These are phyloP conservation scores for Exophiala sp. DNA, from an alignment of 2,329 filamentous ascomycete genomes.

Conservation along the genomic window DNA sequence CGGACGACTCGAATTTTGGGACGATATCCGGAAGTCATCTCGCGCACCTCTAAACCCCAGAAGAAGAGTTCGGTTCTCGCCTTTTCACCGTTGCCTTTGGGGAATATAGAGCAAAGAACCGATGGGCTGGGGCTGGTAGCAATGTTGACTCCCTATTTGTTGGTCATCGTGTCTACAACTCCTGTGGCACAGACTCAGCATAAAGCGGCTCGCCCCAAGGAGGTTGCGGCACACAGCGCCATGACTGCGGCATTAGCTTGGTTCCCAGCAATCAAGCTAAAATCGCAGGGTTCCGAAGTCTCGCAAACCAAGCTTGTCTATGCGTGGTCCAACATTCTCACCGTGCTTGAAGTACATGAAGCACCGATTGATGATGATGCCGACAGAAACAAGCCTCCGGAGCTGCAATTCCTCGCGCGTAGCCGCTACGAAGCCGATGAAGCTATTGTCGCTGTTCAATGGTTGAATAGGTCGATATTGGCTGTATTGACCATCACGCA, in stretches of 20 bases:
- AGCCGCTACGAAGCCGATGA: constrained; percentile 92
- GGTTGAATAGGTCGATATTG: constrained; percentile 89
- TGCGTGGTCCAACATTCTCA: constrained; percentile 98
- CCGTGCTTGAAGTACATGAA: constrained; percentile 81
- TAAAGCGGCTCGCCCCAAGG: constrained; percentile 85
- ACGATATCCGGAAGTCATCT: constrained; percentile 70
- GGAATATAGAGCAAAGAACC: constrained; percentile 85
- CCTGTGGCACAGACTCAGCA: constrained; percentile 94
- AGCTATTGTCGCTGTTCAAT: constrained; percentile 91
- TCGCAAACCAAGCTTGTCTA: constrained; percentile 82
- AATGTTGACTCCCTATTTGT: constrained; percentile 87
- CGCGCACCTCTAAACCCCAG: constrained; percentile 58
- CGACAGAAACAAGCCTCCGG: constrained; percentile 70
- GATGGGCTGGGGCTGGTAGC: constrained; percentile 87
- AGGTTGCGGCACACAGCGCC: constrained; percentile 80
- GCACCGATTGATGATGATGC: constrained; percentile 50
- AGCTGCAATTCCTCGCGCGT: constrained; percentile 71
- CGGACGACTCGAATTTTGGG: constrained; percentile 88
- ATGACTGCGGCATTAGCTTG: constrained; percentile 92
- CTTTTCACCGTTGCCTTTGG: constrained; percentile 81
- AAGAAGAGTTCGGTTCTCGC: constrained; percentile 94
- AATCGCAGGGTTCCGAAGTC: constrained; percentile 61
- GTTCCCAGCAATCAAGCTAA: constrained; percentile 94
- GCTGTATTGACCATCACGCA: constrained; percentile 92
- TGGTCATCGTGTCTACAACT: constrained; percentile 96